These are phyloP conservation scores for Chlorophyllum brunneum DNA, from an alignment of 768 basidiomycete species.

Conservation along the genomic window DNA sequence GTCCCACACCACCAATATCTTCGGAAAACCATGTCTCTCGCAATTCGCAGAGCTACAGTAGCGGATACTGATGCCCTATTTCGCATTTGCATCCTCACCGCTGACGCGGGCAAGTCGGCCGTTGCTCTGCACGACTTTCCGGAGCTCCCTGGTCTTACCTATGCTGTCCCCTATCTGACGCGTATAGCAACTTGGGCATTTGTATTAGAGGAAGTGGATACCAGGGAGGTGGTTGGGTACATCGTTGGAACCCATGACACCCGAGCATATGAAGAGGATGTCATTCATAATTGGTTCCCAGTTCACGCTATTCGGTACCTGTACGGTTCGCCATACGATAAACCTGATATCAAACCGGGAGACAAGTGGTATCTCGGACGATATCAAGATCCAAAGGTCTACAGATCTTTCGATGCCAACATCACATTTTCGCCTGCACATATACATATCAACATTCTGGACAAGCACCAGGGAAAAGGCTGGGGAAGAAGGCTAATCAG, in stretches of 20 bases:
- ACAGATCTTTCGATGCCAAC: slow-evolving; percentile 45
- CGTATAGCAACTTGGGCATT: slow-evolving; percentile 69
- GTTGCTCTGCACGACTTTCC: slow-evolving; percentile 54
- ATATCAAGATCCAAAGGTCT: slow-evolving; percentile 25
- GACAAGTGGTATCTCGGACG: slow-evolving; percentile 43
- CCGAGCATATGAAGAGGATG: slow-evolving; percentile 54
- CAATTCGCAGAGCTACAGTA: slow-evolving; percentile 45
- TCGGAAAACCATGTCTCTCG: slow-evolving; percentile 31
- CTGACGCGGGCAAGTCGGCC: slow-evolving; percentile 65
- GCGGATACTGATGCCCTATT: slow-evolving; percentile 57
- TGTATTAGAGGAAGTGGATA: slow-evolving; percentile 56
- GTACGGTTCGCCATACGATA: slow-evolving; percentile 1
- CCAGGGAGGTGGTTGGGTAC: slow-evolving; percentile 63
- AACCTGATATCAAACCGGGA: slow-evolving; percentile 29
- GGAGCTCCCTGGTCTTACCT: slow-evolving; percentile 69
- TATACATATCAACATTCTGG: slow-evolving; percentile 70
- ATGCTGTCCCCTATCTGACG: slow-evolving; percentile 72
- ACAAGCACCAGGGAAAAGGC: slow-evolving; percentile 61
- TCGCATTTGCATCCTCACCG: slow-evolving; percentile 72
- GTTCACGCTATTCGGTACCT: slow-evolving; percentile 53
- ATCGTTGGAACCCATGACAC: slow-evolving; percentile 66
- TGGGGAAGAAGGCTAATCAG: slow-evolving; percentile 67
- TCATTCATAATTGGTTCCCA: slow-evolving; percentile 64
- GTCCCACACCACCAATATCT: background rate
- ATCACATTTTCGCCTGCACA: slow-evolving; percentile 69